Percentiles rank a stretch among this genome's conserved stretches.
phyloP scores from a whole-genome alignment of 2,329 filamentous ascomycete genomes.

The Teratosphaeriaceae sp. region DNA sequence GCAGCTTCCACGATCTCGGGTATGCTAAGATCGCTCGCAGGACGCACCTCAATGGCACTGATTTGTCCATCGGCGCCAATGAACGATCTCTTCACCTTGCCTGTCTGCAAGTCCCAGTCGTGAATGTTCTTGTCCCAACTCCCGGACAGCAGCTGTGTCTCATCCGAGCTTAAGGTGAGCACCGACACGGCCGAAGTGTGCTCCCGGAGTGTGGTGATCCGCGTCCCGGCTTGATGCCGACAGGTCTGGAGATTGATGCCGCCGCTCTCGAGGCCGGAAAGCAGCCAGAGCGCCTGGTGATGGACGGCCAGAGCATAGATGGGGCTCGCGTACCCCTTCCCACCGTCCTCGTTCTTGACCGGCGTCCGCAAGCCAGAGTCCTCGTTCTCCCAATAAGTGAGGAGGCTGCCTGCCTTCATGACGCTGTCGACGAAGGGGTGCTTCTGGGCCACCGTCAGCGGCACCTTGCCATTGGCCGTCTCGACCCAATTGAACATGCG shows the following conservation, averaged over 20 bases:
- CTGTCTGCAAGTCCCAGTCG: conserved; percentile 92
- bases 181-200: conserved; percentile 92
- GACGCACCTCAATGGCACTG: conserved; percentile 78
- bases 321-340: conserved; percentile 58
- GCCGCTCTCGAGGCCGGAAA: conserved; percentile 85
- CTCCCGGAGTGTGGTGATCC: conserved; percentile 70
- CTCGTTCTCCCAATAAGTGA: conserved; percentile 99
- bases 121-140: conserved; percentile 94
- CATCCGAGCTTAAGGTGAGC: conserved; percentile 72
- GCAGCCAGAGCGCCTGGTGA: conserved; percentile 80
- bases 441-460: conserved; percentile 87
- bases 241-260: conserved; percentile 91
- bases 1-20: conserved; percentile 65
- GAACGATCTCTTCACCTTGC: conserved; percentile 68
- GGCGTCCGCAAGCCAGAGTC: conserved; percentile 49
- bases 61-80: conserved; percentile 76
- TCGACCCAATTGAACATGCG: conserved; percentile 94
- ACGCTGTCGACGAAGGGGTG: conserved; percentile 98
- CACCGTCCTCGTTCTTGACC: conserved; percentile 38
- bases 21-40: conserved; percentile 66
- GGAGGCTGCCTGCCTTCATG: conserved; percentile 84
- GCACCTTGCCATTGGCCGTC: conserved; percentile 89
- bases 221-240: conserved; percentile 88
- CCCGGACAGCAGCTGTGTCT: conserved; percentile 80
- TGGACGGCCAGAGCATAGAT: conserved; percentile 94